Percentiles rank a stretch among this genome's conserved stretches.
phyloP scores from a whole-genome alignment of 768 basidiomycete species.

The Pleurotus giganteus region DNA sequence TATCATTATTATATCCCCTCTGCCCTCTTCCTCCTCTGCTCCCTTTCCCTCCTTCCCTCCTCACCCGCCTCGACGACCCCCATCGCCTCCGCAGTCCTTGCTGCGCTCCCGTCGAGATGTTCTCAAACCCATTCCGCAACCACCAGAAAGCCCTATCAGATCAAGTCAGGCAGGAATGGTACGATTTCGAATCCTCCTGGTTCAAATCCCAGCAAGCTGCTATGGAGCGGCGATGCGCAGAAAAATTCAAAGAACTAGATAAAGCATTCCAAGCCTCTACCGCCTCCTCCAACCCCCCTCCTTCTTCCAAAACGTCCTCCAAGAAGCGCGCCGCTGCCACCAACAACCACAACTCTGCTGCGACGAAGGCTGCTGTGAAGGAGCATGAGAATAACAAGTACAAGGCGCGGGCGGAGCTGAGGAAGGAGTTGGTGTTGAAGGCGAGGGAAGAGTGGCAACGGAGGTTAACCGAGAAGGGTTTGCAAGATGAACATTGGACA shows the following conservation, averaged over 20 bases:
- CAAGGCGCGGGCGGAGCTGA: conserved; percentile 23
- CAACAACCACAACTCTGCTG: conserved; percentile 2
- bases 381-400: conserved; percentile 30
- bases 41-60: neutral
- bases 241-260: conserved; percentile 26
- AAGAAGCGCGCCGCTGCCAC: conserved; percentile 14
- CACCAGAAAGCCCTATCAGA: conserved; percentile 10
- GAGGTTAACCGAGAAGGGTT: conserved; percentile 28
- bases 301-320: conserved; percentile 22
- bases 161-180: conserved; percentile 33
- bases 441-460: conserved; percentile 42
- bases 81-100: neutral
- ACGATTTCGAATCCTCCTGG: conserved; percentile 30
- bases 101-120: neutral
- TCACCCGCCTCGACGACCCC: neutral
- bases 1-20: conserved; percentile 5
- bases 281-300: neutral
- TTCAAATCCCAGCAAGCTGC: conserved; percentile 23
- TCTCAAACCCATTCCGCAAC: conserved; percentile 19
- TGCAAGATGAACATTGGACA: conserved; percentile 43
- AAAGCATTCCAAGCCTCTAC: neutral
- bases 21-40: neutral
- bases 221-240: conserved; percentile 22
- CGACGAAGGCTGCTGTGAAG: conserved; percentile 5
- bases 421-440: conserved; percentile 29